A percentile compares a stretch with the other conserved stretches of the same genome.
phyloP scores from a whole-genome alignment of 805 yeast genomes.

The Saccharomycopsis amapae region DNA sequence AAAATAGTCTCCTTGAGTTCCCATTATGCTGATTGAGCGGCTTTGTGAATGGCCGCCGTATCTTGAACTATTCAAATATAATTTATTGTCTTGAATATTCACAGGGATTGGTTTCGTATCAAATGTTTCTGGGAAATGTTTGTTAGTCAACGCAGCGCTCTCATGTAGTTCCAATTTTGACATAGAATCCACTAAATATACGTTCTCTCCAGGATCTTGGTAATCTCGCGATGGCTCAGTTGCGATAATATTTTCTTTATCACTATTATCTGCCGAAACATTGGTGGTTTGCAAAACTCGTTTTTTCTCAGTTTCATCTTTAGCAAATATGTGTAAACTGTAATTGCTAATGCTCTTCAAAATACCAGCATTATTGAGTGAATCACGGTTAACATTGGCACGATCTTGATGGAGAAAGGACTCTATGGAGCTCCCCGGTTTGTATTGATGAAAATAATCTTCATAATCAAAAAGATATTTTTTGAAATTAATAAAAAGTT shows the following conservation, averaged over 20 bases:
- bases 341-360: conserved; percentile 20
- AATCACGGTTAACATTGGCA: not conserved
- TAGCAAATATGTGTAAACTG: conserved; percentile 12
- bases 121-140: conserved; percentile 17
- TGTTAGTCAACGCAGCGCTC: not conserved
- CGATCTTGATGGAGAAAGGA: conserved; percentile 1
- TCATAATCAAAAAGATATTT: conserved; percentile 17
- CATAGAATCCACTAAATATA: conserved; percentile 3
- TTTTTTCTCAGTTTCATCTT: conserved; percentile 6
- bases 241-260: not conserved
- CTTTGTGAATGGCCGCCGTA: not conserved
- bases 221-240: not conserved
- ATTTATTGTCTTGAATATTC: conserved; percentile 19
- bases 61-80: conserved; percentile 7
- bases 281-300: conserved; percentile 11
- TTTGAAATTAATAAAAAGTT: conserved; percentile 16
- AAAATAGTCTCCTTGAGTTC: not conserved
- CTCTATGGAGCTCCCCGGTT: conserved; percentile 12
- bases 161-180: not conserved
- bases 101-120: conserved; percentile 20
- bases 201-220: not conserved
- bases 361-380: conserved; percentile 2
- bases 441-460: conserved; percentile 21
- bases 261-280: not conserved
- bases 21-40: not conserved